phyloP scores from a whole-genome alignment of 352 stramenopile genomes.

The Phytophthora colocasiae region DNA sequence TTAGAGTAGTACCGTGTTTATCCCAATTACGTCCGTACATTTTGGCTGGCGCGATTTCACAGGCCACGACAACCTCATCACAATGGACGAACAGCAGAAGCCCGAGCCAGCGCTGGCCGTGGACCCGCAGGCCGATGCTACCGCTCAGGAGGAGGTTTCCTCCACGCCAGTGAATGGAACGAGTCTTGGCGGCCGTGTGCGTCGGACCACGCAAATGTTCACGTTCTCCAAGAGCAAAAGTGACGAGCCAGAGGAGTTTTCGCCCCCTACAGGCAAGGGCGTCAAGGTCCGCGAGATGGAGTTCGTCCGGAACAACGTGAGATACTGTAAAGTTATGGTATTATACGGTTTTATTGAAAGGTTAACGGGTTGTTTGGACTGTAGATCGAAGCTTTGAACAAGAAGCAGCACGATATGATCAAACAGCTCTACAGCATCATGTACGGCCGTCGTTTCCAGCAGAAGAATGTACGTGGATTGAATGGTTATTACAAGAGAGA shows the following conservation, averaged over 20 bases:
- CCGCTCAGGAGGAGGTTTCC: not conserved
- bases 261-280: slow-evolving; percentile 58
- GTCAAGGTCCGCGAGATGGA: slow-evolving; percentile 73
- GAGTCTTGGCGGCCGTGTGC: slow-evolving; percentile 59
- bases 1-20: slow-evolving; percentile 4
- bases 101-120: slow-evolving; percentile 15
- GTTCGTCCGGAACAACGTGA: slow-evolving; percentile 57
- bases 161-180: slow-evolving; percentile 26
- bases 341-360: not conserved
- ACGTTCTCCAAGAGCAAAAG: slow-evolving; percentile 54
- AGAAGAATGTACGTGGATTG: slow-evolving; percentile 67
- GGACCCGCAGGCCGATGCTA: slow-evolving; percentile 12
- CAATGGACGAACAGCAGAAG: slow-evolving; percentile 26
- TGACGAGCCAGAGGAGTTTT: slow-evolving; percentile 72
- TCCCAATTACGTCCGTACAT: slow-evolving; percentile 1
- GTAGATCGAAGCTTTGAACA: slow-evolving; percentile 69
- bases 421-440: slow-evolving; percentile 87
- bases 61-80: slow-evolving; percentile 8
- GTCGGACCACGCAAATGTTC: slow-evolving; percentile 73
- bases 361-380: slow-evolving; percentile 1
- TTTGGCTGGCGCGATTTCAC: slow-evolving; percentile 2
- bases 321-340: not conserved
- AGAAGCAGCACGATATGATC: slow-evolving; percentile 76
- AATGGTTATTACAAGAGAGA: not conserved
- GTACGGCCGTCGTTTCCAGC: slow-evolving; percentile 80